Conservation (phyloP, 306 rosid genomes). For the Prinsepia uniflora region DNA sequence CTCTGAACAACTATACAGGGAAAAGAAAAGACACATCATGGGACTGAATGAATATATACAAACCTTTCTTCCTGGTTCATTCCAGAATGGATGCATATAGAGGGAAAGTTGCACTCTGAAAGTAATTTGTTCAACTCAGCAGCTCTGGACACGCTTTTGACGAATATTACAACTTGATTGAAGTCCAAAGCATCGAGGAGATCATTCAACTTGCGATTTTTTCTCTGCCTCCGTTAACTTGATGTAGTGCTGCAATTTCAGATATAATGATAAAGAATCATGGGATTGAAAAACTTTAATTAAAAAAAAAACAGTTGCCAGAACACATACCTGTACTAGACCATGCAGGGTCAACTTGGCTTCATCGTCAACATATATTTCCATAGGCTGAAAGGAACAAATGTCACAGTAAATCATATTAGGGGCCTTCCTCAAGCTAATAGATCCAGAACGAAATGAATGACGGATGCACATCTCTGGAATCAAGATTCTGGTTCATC, state of each 20-base stretch:
- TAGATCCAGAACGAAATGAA: conserved; percentile 87
- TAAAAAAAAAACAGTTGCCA: conserved; percentile 1
- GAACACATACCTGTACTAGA: conserved; percentile 74
- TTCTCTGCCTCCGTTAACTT: conserved; percentile 91
- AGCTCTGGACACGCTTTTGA: conserved; percentile 94
- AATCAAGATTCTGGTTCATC: conserved; percentile 64
- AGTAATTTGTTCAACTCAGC: conserved; percentile 97
- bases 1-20: neutral
- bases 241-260: conserved; percentile 88
- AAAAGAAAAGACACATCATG: neutral
- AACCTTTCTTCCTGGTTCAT: conserved; percentile 99
- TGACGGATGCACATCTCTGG: conserved; percentile 79
- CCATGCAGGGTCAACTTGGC: conserved; percentile 98
- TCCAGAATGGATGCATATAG: conserved; percentile 97
- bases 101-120: conserved; percentile 95
- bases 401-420: conserved; percentile 82
- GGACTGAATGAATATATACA: conserved; percentile 6
- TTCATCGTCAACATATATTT: conserved; percentile 98
- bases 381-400: conserved; percentile 99
- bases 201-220: conserved; percentile 92
- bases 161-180: conserved; percentile 95
- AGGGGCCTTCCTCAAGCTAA: conserved; percentile 85
- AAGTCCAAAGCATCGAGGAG: conserved; percentile 98
- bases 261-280: conserved; percentile 24
- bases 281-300: conserved; percentile 1